These are phyloP conservation scores for Termitomyces sp. DNA, from an alignment of 768 basidiomycete genomes.

Conservation along the genomic window DNA sequence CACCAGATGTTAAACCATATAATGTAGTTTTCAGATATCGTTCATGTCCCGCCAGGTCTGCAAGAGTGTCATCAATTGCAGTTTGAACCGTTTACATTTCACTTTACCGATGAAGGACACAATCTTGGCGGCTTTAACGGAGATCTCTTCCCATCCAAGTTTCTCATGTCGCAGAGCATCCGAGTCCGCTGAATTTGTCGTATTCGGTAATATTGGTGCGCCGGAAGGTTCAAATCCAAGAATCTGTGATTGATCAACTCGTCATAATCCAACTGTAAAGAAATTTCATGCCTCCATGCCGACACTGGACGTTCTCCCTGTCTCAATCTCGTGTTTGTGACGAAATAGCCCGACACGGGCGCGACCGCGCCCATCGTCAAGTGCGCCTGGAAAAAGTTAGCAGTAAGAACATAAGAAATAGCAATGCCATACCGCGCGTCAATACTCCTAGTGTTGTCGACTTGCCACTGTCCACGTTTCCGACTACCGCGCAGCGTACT, in stretches of 20 bases:
- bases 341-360: slow-evolving; percentile 88
- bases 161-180: slow-evolving; percentile 77
- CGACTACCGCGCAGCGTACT: slow-evolving; percentile 93
- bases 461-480: slow-evolving; percentile 93
- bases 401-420: slow-evolving; percentile 9
- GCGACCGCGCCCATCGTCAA: slow-evolving; percentile 79
- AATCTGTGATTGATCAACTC: slow-evolving; percentile 45
- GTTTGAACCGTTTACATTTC: not conserved
- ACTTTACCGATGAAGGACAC: slow-evolving; percentile 81
- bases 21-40: slow-evolving; percentile 89
- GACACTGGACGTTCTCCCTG: slow-evolving; percentile 90
- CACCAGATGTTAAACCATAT: slow-evolving; percentile 91
- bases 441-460: slow-evolving; percentile 92
- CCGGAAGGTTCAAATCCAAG: slow-evolving; percentile 82
- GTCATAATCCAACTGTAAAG: not conserved
- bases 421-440: slow-evolving; percentile 63
- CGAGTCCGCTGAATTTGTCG: slow-evolving; percentile 47
- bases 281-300: slow-evolving; percentile 78
- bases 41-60: slow-evolving; percentile 95
- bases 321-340: slow-evolving; percentile 97
- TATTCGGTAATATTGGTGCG: slow-evolving; percentile 70
- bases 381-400: slow-evolving; percentile 41
- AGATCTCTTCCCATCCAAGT: slow-evolving; percentile 95
- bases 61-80: not conserved
- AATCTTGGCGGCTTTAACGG: slow-evolving; percentile 83